Base-by-base conservation (phyloP, 2,329 filamentous ascomycete genomes). In the Sporothrix mexicana region DNA sequence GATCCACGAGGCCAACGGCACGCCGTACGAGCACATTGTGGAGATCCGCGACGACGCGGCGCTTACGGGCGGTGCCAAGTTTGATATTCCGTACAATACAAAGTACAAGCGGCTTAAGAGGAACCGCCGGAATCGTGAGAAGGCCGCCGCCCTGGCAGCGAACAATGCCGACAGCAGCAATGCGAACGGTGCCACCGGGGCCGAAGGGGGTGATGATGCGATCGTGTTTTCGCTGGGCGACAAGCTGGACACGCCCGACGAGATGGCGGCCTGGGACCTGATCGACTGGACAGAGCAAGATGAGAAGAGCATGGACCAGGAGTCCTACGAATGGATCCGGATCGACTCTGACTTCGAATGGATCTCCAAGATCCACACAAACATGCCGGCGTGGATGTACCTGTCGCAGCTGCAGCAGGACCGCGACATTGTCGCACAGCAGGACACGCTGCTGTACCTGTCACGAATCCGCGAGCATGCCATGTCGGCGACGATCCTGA, bases 291-390 rank as follows among this genome's bases (percentile, higher is more conserved):
- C 93, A 66, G 88, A 92, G 74, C 93, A 97, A 72, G 93, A 95
- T 17, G 95, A 98, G 81, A 88, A 92, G 49, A 91, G 90, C 78
- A 98, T 99, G 95, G 94, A 96, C 72, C 90, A 94, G 76, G 96
- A 99, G 80, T 97, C 94, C 0, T 99, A 98, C 78, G 96, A 99
- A 80, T 99, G 97, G 96, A 97, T 99, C 77, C 92, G 96, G 23
- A 93, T 98, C 83, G 96, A 99, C 81, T 95, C 95, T 17, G 97
- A 99, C 81, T 98, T 98, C 77, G 96, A 99, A 80, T 99, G 96
- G 96, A 91, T 98, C 73, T 96, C 93, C 81, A 91, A 91, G 76
- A 93, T 97, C 81, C 91, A 92, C 74, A 85, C 87, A 12, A 91
- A 91, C 75, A 94, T 98, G 87, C 94, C 94, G 62, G 90, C 93